Conservation (phyloP, 305 asterid species). For the Ajuga reptans region DNA sequence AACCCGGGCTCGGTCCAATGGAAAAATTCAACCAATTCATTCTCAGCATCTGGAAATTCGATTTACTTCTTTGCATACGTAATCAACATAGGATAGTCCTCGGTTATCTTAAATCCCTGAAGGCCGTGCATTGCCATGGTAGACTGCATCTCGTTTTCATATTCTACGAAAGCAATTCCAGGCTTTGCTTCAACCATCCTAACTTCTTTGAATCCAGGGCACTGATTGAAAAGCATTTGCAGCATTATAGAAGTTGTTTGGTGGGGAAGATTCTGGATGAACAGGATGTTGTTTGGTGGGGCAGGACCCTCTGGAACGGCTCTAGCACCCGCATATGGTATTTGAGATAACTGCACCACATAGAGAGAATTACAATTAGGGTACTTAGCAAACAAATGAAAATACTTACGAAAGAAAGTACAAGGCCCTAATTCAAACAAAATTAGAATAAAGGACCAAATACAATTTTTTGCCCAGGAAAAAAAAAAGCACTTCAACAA, state of each 20-base stretch:
- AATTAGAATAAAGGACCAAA: too few species aligned
- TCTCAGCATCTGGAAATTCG: neutral
- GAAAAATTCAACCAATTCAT: constrained; percentile 1
- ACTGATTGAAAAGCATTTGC: constrained; percentile 88
- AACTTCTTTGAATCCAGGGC: constrained; percentile 89
- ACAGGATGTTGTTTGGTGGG: constrained; percentile 88
- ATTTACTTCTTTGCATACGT: constrained; percentile 85
- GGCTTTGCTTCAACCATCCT: constrained; percentile 95
- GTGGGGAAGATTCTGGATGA: constrained; percentile 90
- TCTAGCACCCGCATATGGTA: constrained; percentile 64
- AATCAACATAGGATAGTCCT: constrained; percentile 71
- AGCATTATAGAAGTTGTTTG: constrained; percentile 90
- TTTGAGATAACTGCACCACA: constrained; percentile 65
- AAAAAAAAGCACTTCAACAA: neutral
- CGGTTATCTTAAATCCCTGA: constrained; percentile 75
- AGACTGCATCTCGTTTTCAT: constrained; percentile 87
- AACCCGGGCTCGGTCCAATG: neutral
- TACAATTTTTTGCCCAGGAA: neutral
- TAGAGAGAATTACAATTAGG: neutral
- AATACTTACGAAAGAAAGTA: too few species aligned
- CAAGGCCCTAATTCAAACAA: too few species aligned
- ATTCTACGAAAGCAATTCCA: constrained; percentile 92
- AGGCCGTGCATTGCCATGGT: constrained; percentile 85
- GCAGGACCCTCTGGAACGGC: constrained; percentile 83
- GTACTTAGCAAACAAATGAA: neutral